Conservation (phyloP, 495 filamentous ascomycete species). For the Margaritispora aquatica region DNA sequence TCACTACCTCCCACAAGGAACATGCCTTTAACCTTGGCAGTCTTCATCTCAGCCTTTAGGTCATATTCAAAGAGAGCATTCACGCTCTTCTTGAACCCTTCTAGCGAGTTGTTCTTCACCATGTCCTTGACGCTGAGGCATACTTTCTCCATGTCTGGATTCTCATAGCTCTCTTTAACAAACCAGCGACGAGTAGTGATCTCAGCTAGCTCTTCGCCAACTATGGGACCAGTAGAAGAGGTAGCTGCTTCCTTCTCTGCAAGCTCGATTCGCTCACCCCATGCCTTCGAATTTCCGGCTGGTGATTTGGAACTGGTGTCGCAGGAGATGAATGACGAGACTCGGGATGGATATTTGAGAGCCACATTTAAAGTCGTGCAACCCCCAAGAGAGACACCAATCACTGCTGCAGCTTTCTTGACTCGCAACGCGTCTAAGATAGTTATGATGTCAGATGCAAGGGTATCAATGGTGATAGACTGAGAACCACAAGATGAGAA, state of each 20-base stretch:
- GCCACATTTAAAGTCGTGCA: slow-evolving; percentile 66
- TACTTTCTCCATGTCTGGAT: slow-evolving; percentile 35
- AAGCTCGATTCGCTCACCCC: slow-evolving; percentile 69
- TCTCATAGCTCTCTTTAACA: slow-evolving; percentile 52
- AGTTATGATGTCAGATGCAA: slow-evolving; percentile 56
- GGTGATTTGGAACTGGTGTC: slow-evolving; percentile 68
- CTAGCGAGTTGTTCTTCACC: slow-evolving; percentile 56
- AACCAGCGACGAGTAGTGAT: slow-evolving; percentile 73
- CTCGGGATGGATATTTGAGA: slow-evolving; percentile 52
- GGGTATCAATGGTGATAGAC: slow-evolving; percentile 54
- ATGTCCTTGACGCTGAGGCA: slow-evolving; percentile 49
- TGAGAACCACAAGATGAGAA: slow-evolving; percentile 34
- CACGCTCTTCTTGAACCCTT: slow-evolving; percentile 63
- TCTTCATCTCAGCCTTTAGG: slow-evolving; percentile 55
- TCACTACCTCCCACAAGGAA: slow-evolving; percentile 68
- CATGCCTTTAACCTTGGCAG: slow-evolving; percentile 49
- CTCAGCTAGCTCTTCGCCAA: slow-evolving; percentile 53
- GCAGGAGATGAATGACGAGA: slow-evolving; percentile 62
- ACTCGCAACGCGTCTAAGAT: slow-evolving; percentile 56
- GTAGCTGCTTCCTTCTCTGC: slow-evolving; percentile 47
- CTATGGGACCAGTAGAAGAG: slow-evolving; percentile 43
- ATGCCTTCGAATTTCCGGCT: slow-evolving; percentile 64
- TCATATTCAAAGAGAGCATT: slow-evolving; percentile 74
- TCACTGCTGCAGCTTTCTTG: slow-evolving; percentile 48
- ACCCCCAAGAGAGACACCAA: slow-evolving; percentile 75